Conservation (phyloP, 225 moss, liverwort and hornwort species). For the Physcomitrellopsis africana region DNA sequence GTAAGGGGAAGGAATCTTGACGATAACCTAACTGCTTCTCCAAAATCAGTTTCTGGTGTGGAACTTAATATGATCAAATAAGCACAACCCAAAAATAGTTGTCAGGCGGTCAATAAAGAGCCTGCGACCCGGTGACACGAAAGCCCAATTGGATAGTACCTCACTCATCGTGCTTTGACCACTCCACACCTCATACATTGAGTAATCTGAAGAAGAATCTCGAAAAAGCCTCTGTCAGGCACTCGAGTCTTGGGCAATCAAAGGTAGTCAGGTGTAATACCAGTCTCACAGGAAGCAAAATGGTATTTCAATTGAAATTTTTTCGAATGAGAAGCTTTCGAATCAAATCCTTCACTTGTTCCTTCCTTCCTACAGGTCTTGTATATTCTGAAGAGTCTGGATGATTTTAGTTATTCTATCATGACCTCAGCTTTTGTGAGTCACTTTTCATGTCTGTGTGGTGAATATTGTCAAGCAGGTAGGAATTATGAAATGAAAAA, state of each 20-base stretch:
- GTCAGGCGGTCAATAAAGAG: background rate
- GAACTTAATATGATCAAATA: background rate
- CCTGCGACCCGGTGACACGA: background rate
- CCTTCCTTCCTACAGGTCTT: background rate
- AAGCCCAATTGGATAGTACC: too few species aligned
- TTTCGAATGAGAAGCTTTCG: background rate
- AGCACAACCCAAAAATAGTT: background rate
- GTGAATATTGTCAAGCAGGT: constrained; percentile 42
- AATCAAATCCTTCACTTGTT: constrained; percentile 14
- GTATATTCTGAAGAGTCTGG: background rate
- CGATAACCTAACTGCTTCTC: constrained; percentile 15
- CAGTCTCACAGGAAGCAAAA: background rate
- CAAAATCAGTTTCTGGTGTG: background rate
- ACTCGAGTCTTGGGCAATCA: too few species aligned
- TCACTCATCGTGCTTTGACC: too few species aligned
- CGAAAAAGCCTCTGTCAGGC: too few species aligned
- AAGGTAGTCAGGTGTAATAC: too few species aligned
- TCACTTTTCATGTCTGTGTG: constrained; percentile 4
- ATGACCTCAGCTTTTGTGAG: background rate
- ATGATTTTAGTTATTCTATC: background rate
- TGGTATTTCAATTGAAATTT: background rate
- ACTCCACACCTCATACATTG: too few species aligned
- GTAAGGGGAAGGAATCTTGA: background rate
- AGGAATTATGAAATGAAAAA: constrained; percentile 40
- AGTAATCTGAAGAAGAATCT: too few species aligned